Conservation (phyloP, 345 rosid genomes). For the Brassica carinata region DNA sequence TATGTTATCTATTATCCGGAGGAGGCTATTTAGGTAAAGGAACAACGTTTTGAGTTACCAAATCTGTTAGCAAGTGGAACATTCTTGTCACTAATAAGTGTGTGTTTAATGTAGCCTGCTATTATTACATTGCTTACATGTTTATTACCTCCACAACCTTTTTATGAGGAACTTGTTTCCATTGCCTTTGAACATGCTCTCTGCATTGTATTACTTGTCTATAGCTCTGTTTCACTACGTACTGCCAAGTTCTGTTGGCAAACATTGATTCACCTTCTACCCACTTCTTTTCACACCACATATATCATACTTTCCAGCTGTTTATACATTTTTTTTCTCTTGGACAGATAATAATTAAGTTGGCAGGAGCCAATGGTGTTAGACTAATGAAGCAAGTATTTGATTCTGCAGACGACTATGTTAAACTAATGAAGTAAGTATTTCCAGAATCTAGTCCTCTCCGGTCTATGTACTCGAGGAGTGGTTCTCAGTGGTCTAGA, state of each 20-base stretch:
- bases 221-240: neutral
- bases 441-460: neutral
- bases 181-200: neutral
- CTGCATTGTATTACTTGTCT: neutral
- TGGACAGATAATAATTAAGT: slow-evolving; percentile 71
- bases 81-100: neutral
- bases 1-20: slow-evolving; percentile 58
- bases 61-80: too few species aligned
- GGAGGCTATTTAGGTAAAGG: slow-evolving; percentile 83
- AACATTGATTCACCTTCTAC: neutral
- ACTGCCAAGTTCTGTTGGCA: neutral
- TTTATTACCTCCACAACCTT: neutral
- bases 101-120: neutral
- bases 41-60: too few species aligned
- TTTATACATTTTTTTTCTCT: neutral
- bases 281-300: neutral
- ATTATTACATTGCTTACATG: neutral
- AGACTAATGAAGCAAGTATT: slow-evolving; percentile 68
- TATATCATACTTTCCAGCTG: slow-evolving; percentile 2
- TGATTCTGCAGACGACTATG: slow-evolving; percentile 85
- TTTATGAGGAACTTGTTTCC: neutral
- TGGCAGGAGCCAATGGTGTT: slow-evolving; percentile 93
- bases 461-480: neutral
- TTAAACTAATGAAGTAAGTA: slow-evolving; percentile 83
- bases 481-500: neutral